A percentile compares a stretch with the other conserved stretches of the same genome.
phyloP scores from a whole-genome alignment of 345 rosid genomes.

The Heritiera fomes region DNA sequence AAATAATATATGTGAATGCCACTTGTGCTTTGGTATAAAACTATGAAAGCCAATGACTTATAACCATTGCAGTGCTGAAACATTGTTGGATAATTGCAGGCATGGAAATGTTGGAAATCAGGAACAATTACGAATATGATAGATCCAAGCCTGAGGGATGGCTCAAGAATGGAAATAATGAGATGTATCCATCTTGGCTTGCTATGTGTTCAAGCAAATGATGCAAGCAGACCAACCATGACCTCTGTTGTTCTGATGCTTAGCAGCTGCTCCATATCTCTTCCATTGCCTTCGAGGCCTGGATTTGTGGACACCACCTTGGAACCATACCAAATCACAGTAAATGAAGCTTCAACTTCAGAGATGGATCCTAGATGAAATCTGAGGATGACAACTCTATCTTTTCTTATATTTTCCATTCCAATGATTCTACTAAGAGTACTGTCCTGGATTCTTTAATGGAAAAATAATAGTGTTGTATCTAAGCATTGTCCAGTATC shows the following conservation, averaged over 20 bases:
- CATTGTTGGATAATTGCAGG: conserved; percentile 30
- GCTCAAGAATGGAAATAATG: conserved; percentile 27
- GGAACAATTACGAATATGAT: conserved; percentile 22
- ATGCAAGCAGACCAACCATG: conserved; percentile 40
- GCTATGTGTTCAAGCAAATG: conserved; percentile 37
- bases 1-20: too few relatives aligned
- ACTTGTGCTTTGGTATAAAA: too few relatives aligned
- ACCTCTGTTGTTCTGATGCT: conserved; percentile 37
- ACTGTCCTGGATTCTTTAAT: too few relatives aligned
- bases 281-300: conserved; percentile 33
- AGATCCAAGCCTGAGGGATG: conserved; percentile 27
- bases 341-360: conserved; percentile 40
- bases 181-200: conserved; percentile 45
- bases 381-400: too few relatives aligned
- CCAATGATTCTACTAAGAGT: too few relatives aligned
- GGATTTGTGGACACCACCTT: conserved; percentile 18
- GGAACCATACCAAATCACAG: conserved; percentile 20
- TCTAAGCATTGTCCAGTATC: too few relatives aligned
- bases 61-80: too few relatives aligned
- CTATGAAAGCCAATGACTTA: too few relatives aligned
- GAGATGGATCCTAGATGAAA: conserved; percentile 41
- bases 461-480: too few relatives aligned
- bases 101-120: conserved; percentile 44
- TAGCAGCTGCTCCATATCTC: conserved; percentile 32
- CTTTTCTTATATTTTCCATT: too few relatives aligned